A percentile compares a stretch with the other conserved stretches of the same genome.
These are phyloP conservation scores for Solanum neorickii DNA, from an alignment of 257 asterid genomes.

Conservation along the genomic window DNA sequence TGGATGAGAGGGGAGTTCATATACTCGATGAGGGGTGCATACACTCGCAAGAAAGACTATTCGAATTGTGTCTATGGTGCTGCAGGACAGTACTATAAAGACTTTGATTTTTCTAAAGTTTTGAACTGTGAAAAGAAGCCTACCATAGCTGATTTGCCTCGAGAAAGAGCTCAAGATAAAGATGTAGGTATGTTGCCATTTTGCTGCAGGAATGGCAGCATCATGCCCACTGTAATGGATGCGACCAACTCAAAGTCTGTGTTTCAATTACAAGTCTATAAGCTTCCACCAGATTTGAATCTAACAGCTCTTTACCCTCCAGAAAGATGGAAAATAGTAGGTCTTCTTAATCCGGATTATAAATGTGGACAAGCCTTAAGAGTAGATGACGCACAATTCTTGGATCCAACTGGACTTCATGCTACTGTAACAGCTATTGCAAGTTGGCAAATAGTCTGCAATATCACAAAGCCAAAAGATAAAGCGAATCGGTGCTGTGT, in stretches of 20 bases:
- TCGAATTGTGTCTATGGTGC: constrained; percentile 74
- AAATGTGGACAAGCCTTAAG: constrained; percentile 70
- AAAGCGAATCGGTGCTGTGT: constrained; percentile 58
- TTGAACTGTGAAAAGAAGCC: constrained; percentile 68
- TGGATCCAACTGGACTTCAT: constrained; percentile 55
- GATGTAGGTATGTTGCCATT: constrained; percentile 65
- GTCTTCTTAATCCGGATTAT: constrained; percentile 56
- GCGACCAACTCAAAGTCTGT: constrained; percentile 50
- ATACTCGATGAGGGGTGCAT: constrained; percentile 71
- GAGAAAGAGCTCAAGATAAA: constrained; percentile 43
- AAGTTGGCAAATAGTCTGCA: constrained; percentile 74
- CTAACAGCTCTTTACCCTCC: constrained; percentile 71
- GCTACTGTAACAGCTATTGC: constrained; percentile 48
- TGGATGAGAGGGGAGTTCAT: constrained; percentile 93
- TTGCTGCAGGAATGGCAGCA: constrained; percentile 67
- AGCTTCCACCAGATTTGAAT: constrained; percentile 79
- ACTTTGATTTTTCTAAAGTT: constrained; percentile 58
- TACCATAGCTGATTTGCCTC: constrained; percentile 54
- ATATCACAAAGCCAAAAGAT: constrained; percentile 55
- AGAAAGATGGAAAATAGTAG: constrained; percentile 63
- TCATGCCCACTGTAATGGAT: constrained; percentile 68
- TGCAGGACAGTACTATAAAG: constrained; percentile 57
- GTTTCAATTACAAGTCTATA: constrained; percentile 72
- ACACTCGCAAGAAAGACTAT: constrained; percentile 54
- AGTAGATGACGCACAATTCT: constrained; percentile 53